Conservation (phyloP, 768 basidiomycete species). For the Calocybe gangraenosa region DNA sequence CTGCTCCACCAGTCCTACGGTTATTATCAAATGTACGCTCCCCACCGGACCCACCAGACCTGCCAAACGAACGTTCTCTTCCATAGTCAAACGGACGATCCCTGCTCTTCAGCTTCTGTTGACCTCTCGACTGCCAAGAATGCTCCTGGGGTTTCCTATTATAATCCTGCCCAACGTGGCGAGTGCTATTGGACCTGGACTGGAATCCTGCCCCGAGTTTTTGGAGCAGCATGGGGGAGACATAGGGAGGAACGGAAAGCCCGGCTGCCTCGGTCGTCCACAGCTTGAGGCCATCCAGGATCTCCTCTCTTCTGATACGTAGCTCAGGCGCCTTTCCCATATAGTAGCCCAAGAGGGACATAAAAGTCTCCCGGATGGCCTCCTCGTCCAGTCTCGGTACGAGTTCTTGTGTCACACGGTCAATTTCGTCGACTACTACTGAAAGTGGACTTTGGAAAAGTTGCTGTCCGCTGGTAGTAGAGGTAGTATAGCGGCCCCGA, state of each 20-base stretch:
- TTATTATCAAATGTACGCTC: too few species aligned
- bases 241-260: slow-evolving; percentile 43
- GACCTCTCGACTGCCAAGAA: background rate
- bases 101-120: too few species aligned
- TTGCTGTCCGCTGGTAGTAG: slow-evolving; percentile 1
- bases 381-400: slow-evolving; percentile 38
- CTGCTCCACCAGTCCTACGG: too few species aligned
- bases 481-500: background rate
- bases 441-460: slow-evolving; percentile 16
- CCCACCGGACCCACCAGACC: too few species aligned
- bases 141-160: background rate
- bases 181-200: too few species aligned
- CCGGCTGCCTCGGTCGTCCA: slow-evolving; percentile 62
- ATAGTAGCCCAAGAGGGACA: slow-evolving; percentile 73
- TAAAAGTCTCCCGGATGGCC: slow-evolving; percentile 57
- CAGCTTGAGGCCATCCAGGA: slow-evolving; percentile 54
- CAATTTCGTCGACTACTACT: slow-evolving; percentile 23
- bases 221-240: slow-evolving; percentile 44
- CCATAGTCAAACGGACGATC: too few species aligned
- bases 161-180: too few species aligned
- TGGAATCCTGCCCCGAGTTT: too few species aligned
- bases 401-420: slow-evolving; percentile 25
- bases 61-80: too few species aligned
- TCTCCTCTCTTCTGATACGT: slow-evolving; percentile 33
- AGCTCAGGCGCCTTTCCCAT: slow-evolving; percentile 45